Evolutionary conservation across 805 yeast species (phyloP).

Genomic region (Candida pseudoglaebosa): DNA sequence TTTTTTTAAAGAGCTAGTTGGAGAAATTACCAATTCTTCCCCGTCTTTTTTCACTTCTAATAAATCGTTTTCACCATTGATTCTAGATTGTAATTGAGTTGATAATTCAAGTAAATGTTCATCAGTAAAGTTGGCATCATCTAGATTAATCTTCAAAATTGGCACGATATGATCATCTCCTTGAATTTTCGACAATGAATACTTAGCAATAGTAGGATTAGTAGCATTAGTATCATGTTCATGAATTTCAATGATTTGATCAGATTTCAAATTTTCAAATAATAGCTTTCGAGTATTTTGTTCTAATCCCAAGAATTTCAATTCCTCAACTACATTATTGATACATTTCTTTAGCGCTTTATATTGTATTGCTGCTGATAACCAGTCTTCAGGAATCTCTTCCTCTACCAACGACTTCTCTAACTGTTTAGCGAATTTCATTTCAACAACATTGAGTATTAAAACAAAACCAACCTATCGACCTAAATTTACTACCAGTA

Average conservation of each 20-base stretch:
- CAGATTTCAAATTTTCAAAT: constrained; percentile 21
- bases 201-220: constrained; percentile 41
- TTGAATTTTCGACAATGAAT: constrained; percentile 30
- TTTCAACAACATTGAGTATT: constrained; percentile 17
- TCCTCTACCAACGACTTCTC: constrained; percentile 60
- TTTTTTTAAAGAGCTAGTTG: constrained; percentile 7
- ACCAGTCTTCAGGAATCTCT: constrained; percentile 65
- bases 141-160: constrained; percentile 34
- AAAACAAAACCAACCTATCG: too few relatives aligned
- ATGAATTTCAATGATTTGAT: constrained; percentile 27
- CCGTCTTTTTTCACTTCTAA: constrained; percentile 27
- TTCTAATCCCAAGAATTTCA: constrained; percentile 54
- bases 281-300: constrained; percentile 39
- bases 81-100: constrained; percentile 22
- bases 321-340: constrained; percentile 59
- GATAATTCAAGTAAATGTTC: constrained; percentile 32
- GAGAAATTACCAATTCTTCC: constrained; percentile 13
- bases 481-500: too few relatives aligned
- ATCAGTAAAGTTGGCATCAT: constrained; percentile 24
- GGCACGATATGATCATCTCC: constrained; percentile 28
- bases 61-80: constrained; percentile 16
- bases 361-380: constrained; percentile 64
- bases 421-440: constrained; percentile 76
- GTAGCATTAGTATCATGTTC: constrained; percentile 29
- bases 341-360: constrained; percentile 67